Evolutionary conservation across 2,329 filamentous ascomycete genomes (phyloP).

Genomic region (Huntiella savannae): DNA sequence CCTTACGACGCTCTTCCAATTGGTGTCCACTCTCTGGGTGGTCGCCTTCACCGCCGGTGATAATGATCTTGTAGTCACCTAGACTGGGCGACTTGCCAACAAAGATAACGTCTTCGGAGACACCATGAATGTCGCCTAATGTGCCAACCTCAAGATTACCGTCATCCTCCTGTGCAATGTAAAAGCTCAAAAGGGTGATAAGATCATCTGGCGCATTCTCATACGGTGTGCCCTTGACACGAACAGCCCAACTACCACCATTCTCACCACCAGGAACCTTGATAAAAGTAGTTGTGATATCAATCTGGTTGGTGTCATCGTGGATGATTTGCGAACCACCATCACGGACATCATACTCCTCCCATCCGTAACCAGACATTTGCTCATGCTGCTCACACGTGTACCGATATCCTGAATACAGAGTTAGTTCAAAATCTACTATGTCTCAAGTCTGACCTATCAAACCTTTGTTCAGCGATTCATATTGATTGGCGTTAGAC

Average conservation of each 20-base stretch:
- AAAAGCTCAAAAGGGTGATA: conserved; percentile 66
- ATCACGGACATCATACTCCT: conserved; percentile 78
- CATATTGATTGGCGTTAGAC: conserved; percentile 66
- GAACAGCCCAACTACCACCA: conserved; percentile 80
- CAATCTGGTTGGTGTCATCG: conserved; percentile 70
- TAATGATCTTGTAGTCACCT: conserved; percentile 59
- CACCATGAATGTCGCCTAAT: conserved; percentile 27
- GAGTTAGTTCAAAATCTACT: background rate
- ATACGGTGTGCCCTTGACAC: conserved; percentile 65
- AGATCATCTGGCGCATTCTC: conserved; percentile 46
- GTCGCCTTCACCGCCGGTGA: conserved; percentile 51
- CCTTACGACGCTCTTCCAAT: conserved; percentile 46
- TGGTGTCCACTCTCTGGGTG: conserved; percentile 46
- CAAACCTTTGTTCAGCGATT: conserved; percentile 56
- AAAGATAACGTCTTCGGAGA: conserved; percentile 44
- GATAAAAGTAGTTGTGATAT: conserved; percentile 83
- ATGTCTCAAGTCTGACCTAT: conserved; percentile 33
- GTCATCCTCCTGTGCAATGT: conserved; percentile 63
- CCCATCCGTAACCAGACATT: conserved; percentile 94
- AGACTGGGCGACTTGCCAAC: conserved; percentile 51
- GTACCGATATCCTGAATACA: conserved; percentile 33
- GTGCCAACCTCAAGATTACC: conserved; percentile 36
- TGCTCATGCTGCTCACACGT: conserved; percentile 92
- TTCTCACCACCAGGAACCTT: conserved; percentile 74
- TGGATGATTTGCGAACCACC: conserved; percentile 83